A percentile compares a stretch with the other conserved stretches of the same genome.
These are phyloP conservation scores for Diaporthe helianthi DNA, from an alignment of 2,329 filamentous ascomycete species.

Conservation along the genomic window DNA sequence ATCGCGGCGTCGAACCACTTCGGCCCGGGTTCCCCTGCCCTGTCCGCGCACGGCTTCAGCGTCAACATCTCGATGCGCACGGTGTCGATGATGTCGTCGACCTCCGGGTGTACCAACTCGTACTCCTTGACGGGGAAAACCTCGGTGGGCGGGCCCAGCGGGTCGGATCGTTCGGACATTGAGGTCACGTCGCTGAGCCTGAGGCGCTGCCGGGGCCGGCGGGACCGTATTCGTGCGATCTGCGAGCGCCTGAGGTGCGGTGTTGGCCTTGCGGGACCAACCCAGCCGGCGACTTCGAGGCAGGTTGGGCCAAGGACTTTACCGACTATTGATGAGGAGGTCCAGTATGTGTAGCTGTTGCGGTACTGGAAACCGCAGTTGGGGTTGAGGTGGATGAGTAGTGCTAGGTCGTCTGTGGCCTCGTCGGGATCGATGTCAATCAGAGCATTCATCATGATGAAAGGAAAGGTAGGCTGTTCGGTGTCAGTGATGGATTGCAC, in stretches of 20 bases:
- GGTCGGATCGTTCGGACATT: constrained; percentile 73
- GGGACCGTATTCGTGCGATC: constrained; percentile 72
- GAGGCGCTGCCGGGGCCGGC: constrained; percentile 62
- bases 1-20: constrained; percentile 66
- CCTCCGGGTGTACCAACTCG: constrained; percentile 63
- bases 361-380: constrained; percentile 79
- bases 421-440: constrained; percentile 77
- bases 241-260: constrained; percentile 71
- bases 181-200: constrained; percentile 66
- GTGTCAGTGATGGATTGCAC: not conserved
- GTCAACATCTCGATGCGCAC: constrained; percentile 74
- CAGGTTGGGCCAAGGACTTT: constrained; percentile 79
- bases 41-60: constrained; percentile 56
- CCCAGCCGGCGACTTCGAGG: constrained; percentile 74
- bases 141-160: constrained; percentile 69
- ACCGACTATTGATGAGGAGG: constrained; percentile 73
- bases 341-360: constrained; percentile 78
- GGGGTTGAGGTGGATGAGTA: constrained; percentile 72
- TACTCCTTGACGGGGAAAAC: constrained; percentile 74
- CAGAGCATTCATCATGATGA: constrained; percentile 79
- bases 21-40: constrained; percentile 41
- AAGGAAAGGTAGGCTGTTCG: constrained; percentile 66
- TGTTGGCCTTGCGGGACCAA: constrained; percentile 74
- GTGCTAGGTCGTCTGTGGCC: constrained; percentile 68
- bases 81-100: constrained; percentile 66